Base-by-base conservation (phyloP, 1,284 basidiomycete genomes). In the Agaricales sp. region DNA sequence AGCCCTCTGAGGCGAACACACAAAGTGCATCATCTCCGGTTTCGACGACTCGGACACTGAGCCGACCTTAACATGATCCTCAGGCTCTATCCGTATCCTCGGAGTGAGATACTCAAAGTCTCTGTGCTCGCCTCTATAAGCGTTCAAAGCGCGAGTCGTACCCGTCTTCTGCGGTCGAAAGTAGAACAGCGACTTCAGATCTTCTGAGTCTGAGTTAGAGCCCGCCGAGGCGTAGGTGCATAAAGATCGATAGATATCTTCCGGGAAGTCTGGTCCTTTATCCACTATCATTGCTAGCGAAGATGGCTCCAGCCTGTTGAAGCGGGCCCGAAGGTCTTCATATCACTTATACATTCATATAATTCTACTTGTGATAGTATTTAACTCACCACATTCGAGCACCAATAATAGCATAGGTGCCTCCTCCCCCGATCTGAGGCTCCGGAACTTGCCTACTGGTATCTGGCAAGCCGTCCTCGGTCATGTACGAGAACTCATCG, bases 381-480 rank as follows among this genome's bases (percentile, higher is more conserved):
- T n/a, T 13, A 35, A 6, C 61, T 53, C 48, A 87, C 89, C 90
- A 90, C 60, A 93, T 78, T 30, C 91, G 75, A 19, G 87, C 82
- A 3, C 90, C 91, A 39, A 93, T 72, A 39, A 71, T 68, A 50
- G 85, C 82, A 61, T 87, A 88, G 0, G 82, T 87, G 1, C 93
- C 93, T 3, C 90, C 93, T 0, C 93, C 93, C 24, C 93, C 93
- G 52, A 96, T 91, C 87, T 93, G 58, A 53, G 51, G 26, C 25
- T 47, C 22, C 44, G 49, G 48, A 50, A 41, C 55, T 50, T 53
- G 47, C 38, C 52, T 50, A 51, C 22, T 35, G 46, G 48, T 41
- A 43, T 23, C 24, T 46, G 30, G n/a, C 26, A 67, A 65, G 12
- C 82, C 84, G 19, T 74, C 58, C 24, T 71, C 69, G 56, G 84